Evolutionary conservation across 805 yeast species (phyloP), one percentile per base, ranked within the genome.

Genomic region (Candida ascalaphidarum): DNA sequence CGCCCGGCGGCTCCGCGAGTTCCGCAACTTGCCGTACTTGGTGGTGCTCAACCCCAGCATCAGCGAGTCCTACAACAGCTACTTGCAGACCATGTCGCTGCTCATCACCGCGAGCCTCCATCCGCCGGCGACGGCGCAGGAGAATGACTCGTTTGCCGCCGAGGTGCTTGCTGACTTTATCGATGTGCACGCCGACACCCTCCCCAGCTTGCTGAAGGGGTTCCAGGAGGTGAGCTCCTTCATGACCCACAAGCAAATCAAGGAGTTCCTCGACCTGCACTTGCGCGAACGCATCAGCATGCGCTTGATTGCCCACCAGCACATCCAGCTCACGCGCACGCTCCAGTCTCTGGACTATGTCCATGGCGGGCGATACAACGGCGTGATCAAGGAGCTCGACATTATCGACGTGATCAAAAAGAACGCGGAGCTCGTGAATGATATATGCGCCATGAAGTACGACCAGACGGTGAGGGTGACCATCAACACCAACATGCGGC

Each of bases 41-140:
- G 85, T 80, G 26, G 79, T 86, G 31, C 55, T 89, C 36, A 89
- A 89, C 48, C 96, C 96, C 5, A 75, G 83, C 43, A 78, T 89
- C 28, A 80, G 89, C 8, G 74, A 73, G 41, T 78, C 82, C 14
- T 84, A 85, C 58, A 66, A 73, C 41, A 55, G 78, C 26, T 89
- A 89, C 56, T 58, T 84, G 37, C 65, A 74, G 32, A 78, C 95
- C 2, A 68, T 85, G 59, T 56, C 55, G 12, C 44, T 49, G 17
- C 44, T 57, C 28, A 42, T 58, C 27, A 44, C 44, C 5, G 61
- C 61, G 8, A 49, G 59, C 17, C 37, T 62, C 14, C 44, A 48
- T 11, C 47, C 51, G 7, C 72, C 72, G 20, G 49, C 46, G 2
- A 71, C 74, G 5, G 33, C 65, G 11, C 68, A 68, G 26, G 77